phyloP scores from a whole-genome alignment of 1,284 basidiomycete genomes.

The Ustilago hordei region DNA sequence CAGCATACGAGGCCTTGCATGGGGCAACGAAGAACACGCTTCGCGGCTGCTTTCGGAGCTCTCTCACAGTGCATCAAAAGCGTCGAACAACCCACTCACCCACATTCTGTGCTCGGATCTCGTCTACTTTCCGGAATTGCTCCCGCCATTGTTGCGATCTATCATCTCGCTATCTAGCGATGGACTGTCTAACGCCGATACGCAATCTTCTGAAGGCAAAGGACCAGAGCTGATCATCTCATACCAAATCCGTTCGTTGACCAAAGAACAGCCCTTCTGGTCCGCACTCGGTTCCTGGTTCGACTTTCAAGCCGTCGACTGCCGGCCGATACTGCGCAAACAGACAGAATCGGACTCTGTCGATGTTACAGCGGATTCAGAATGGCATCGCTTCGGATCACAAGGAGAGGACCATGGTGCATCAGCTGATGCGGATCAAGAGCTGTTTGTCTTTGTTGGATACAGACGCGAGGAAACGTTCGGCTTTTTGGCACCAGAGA shows the following conservation, averaged over 20 bases:
- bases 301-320: slow-evolving; percentile 75
- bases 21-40: slow-evolving; percentile 58
- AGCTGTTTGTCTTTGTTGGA: slow-evolving; percentile 59
- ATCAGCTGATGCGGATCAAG: slow-evolving; percentile 44
- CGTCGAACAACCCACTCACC: slow-evolving; percentile 28
- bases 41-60: slow-evolving; percentile 24
- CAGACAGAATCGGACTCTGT: background rate
- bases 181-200: background rate
- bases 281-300: slow-evolving; percentile 85
- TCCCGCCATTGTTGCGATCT: slow-evolving; percentile 62
- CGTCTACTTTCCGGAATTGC: slow-evolving; percentile 67
- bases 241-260: slow-evolving; percentile 80
- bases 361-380: background rate
- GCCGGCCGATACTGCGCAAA: slow-evolving; percentile 14
- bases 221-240: slow-evolving; percentile 64
- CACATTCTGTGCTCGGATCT: slow-evolving; percentile 68
- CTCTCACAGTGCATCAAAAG: background rate
- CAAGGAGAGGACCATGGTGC: slow-evolving; percentile 28
- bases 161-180: slow-evolving; percentile 55
- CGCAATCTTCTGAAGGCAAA: background rate
- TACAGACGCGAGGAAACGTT: slow-evolving; percentile 42
- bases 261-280: slow-evolving; percentile 85
- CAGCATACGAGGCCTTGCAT: slow-evolving; percentile 51
- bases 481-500: slow-evolving; percentile 42
- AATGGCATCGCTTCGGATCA: slow-evolving; percentile 43